A percentile compares a stretch with the other conserved stretches of the same genome.
These are phyloP conservation scores for Vigna trinervia DNA, from an alignment of 306 rosid species.

Conservation along the genomic window DNA sequence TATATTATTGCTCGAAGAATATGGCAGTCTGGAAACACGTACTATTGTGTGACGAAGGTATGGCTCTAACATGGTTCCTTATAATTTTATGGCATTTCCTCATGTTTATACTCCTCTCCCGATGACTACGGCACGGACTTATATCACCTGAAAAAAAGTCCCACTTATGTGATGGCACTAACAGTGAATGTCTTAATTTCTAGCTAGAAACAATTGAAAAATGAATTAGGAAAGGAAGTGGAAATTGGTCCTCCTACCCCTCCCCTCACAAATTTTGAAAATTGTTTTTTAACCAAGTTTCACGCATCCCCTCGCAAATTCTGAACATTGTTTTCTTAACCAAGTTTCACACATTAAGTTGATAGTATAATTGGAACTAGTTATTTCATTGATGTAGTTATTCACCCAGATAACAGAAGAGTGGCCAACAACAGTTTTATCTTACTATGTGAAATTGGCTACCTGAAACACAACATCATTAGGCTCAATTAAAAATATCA, in stretches of 20 bases:
- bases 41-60: slow-evolving; percentile 97
- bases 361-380: slow-evolving; percentile 1
- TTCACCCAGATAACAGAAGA: neutral
- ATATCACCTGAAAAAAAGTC: slow-evolving; percentile 24
- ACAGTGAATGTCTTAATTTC: slow-evolving; percentile 26
- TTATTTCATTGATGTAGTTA: neutral
- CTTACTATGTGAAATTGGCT: neutral
- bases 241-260: neutral
- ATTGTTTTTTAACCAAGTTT: neutral
- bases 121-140: slow-evolving; percentile 5
- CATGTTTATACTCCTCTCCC: slow-evolving; percentile 38
- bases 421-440: neutral
- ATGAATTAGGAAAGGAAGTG: slow-evolving; percentile 3
- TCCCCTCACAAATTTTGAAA: neutral
- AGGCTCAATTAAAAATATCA: neutral
- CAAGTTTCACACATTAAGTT: neutral
- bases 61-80: slow-evolving; percentile 22
- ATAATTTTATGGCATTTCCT: slow-evolving; percentile 34
- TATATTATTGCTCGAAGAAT: slow-evolving; percentile 94
- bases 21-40: slow-evolving; percentile 92
- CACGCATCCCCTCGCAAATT: neutral
- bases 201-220: slow-evolving; percentile 12
- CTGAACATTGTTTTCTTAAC: neutral
- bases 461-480: neutral
- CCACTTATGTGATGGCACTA: neutral